Evolutionary conservation across 441 rosid genomes (phyloP).

Genomic region (Euphorbia schlechtendalii): DNA sequence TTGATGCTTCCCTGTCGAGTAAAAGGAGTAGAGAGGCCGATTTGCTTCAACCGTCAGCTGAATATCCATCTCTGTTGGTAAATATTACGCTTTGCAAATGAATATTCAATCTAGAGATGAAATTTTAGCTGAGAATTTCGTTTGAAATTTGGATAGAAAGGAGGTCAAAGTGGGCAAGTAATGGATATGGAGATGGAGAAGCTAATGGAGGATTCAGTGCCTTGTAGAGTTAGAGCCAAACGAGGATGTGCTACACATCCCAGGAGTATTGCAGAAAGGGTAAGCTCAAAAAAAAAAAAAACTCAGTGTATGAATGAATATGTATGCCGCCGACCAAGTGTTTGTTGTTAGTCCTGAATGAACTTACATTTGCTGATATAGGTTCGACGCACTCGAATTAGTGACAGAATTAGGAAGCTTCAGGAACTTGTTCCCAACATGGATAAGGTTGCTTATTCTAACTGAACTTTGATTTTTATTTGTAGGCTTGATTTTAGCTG

Average conservation of each 20-base stretch:
- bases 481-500: background rate
- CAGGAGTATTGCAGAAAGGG: constrained; percentile 89
- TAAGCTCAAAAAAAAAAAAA: no score
- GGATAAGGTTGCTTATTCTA: constrained; percentile 58
- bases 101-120: no score
- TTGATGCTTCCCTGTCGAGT: constrained; percentile 36
- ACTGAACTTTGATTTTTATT: background rate
- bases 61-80: constrained; percentile 43
- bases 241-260: constrained; percentile 91
- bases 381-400: constrained; percentile 78
- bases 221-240: constrained; percentile 67
- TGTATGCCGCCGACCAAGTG: no score
- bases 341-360: constrained; percentile 17
- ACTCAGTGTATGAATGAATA: background rate
- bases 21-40: constrained; percentile 41
- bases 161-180: constrained; percentile 39
- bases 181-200: constrained; percentile 60
- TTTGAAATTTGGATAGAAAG: constrained; percentile 50
- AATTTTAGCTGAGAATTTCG: no score
- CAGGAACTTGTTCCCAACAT: constrained; percentile 87
- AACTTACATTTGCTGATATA: constrained; percentile 14
- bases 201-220: constrained; percentile 63
- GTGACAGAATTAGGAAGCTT: constrained; percentile 81
- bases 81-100: background rate
- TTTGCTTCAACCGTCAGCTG: constrained; percentile 28